Percentiles rank a stretch among this genome's conserved stretches.
Evolutionary conservation across 2,329 filamentous ascomycete species (phyloP).

Genomic region (Sclerotinia subarctica): DNA sequence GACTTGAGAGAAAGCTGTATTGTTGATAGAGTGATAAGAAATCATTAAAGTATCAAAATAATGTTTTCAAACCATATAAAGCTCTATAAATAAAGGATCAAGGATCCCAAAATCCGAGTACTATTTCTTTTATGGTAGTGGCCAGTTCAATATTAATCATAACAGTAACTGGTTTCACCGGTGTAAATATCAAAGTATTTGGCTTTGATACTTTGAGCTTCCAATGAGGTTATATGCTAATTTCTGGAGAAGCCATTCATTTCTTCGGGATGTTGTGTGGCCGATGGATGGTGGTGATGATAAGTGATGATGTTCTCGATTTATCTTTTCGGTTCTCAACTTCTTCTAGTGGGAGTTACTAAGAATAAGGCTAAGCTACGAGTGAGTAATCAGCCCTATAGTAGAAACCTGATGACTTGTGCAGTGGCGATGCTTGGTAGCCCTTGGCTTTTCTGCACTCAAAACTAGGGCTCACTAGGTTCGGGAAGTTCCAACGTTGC

Average conservation of each 20-base stretch:
- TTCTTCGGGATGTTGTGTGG: constrained; percentile 50
- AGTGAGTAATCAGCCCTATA: not conserved
- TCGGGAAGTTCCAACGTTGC: too few species aligned
- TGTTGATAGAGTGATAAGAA: constrained; percentile 11
- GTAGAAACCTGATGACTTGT: constrained; percentile 2
- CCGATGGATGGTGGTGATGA: constrained; percentile 49
- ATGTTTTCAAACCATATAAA: constrained; percentile 40
- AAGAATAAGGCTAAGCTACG: constrained; percentile 13
- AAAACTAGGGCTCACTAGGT: constrained; percentile 44
- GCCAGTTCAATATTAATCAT: constrained; percentile 40
- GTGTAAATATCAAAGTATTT: constrained; percentile 40
- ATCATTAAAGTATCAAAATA: constrained; percentile 32
- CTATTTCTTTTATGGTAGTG: constrained; percentile 25
- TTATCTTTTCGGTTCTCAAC: constrained; percentile 48
- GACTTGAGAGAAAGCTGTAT: not conserved
- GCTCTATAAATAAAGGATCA: constrained; percentile 39
- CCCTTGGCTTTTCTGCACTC: constrained; percentile 21
- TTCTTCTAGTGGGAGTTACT: constrained; percentile 52
- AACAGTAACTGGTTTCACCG: constrained; percentile 42
- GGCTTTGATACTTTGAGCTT: constrained; percentile 38
- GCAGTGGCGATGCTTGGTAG: too few species aligned
- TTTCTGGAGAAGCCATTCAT: constrained; percentile 58
- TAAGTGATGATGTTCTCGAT: constrained; percentile 51
- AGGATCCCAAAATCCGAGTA: constrained; percentile 38
- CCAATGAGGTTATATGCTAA: constrained; percentile 45